Conservation (phyloP, 306 rosid species). For the Cucumis hystrix region DNA sequence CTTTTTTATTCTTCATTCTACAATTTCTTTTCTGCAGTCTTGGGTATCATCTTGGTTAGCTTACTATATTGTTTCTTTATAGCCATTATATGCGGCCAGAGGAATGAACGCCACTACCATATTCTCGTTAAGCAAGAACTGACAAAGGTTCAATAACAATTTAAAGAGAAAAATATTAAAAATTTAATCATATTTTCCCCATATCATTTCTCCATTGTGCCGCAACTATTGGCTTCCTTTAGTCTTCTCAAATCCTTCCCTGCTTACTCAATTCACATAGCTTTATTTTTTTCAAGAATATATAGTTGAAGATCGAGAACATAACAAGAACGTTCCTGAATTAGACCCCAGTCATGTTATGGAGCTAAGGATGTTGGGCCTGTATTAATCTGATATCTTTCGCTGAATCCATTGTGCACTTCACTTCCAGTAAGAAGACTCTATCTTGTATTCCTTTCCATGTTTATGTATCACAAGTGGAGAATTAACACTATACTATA, state of each 20-base stretch:
- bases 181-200: background rate
- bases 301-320: constrained; percentile 79
- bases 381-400: constrained; percentile 39
- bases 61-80: constrained; percentile 97
- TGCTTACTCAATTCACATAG: background rate
- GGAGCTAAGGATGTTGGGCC: constrained; percentile 94
- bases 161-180: background rate
- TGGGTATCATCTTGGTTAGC: constrained; percentile 88
- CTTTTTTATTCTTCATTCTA: background rate
- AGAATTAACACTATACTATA: background rate
- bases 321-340: constrained; percentile 50
- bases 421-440: background rate
- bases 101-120: constrained; percentile 94
- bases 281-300: constrained; percentile 46
- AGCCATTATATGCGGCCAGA: constrained; percentile 96
- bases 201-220: background rate
- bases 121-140: constrained; percentile 95
- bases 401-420: constrained; percentile 5
- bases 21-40: constrained; percentile 41
- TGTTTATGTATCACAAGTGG: background rate
- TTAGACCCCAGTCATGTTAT: constrained; percentile 84
- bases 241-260: background rate
- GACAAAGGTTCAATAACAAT: constrained; percentile 55
- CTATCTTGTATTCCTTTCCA: background rate
- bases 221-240: background rate